Base-by-base conservation (phyloP, 1,284 basidiomycete genomes). In the Hemileia vastatrix region DNA sequence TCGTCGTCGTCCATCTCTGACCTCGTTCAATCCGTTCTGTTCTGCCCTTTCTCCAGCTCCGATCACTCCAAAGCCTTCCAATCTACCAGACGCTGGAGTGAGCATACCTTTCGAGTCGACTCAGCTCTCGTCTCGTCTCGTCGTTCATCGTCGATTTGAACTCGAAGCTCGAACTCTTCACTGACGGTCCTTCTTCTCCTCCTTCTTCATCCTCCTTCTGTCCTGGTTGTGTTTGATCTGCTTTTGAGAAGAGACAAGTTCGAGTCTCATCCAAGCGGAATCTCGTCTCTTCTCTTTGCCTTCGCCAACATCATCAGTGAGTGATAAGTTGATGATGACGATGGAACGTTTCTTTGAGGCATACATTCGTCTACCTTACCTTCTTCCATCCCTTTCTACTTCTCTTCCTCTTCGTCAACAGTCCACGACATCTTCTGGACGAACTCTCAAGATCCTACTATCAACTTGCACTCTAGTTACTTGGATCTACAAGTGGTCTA, bases 231-330 rank as follows among this genome's bases (percentile, higher is more conserved):
- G 3, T 65, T 32, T 23, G 64, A 65, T 32, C 36, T 49, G 51
- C 63, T 66, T 2, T 49, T 65, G 15, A 51, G 64, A n/a, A 4
- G 36, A 21, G 45, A 49, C 32, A 6, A 13, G 4, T 66, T 66
- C 58, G 57, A 45, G 33, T 32, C 49, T 33, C 70, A 71, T 31
- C 68, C 68, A 13, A 59, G 64, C 4, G 70, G 70, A 33, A 66
- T 71, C 51, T 71, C 65, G 60, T 65, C 68, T 27, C 63, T 71
- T 31, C 65, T 71, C 36, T 68, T 70, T 65, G 65, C 64, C 50
- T 69, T 71, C 64, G 69, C 70, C 64, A 71, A 68, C 64, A 66
- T 71, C 33, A 67, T 72, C 64, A 71, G 68, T 15, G 70, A 72
- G 64, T 68, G 71, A 65, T 66, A 49, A 64, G 71, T 15, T 48